A percentile compares a stretch with the other conserved stretches of the same genome.
phyloP scores from a whole-genome alignment of 1,139 yeast species.

The Debaryomyces udenii region DNA sequence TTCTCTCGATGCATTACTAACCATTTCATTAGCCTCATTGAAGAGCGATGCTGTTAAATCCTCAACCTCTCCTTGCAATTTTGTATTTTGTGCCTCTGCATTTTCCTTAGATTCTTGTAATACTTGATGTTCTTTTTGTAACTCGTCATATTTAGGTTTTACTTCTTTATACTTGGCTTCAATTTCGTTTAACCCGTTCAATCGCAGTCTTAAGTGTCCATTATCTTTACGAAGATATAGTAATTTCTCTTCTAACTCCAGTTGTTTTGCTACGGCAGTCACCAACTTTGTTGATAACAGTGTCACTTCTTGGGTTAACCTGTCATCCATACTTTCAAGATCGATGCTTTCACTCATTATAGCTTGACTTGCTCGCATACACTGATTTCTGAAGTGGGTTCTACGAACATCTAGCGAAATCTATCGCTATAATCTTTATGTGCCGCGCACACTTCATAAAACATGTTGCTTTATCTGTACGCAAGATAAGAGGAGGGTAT shows the following conservation, averaged over 20 bases:
- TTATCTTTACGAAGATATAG: constrained; percentile 38
- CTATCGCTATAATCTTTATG: constrained; percentile 6
- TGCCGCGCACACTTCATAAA: constrained; percentile 8
- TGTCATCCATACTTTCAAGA: constrained; percentile 24
- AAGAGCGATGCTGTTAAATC: constrained; percentile 75
- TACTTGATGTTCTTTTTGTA: constrained; percentile 35
- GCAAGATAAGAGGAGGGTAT: constrained; percentile 1
- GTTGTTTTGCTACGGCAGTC: constrained; percentile 62
- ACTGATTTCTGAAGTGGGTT: too few species aligned
- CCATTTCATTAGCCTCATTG: constrained; percentile 82
- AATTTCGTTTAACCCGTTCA: constrained; percentile 20
- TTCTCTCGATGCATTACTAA: constrained; percentile 67
- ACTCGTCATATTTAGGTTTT: constrained; percentile 31
- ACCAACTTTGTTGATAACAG: constrained; percentile 61
- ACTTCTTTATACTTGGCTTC: constrained; percentile 34
- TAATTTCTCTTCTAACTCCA: constrained; percentile 50
- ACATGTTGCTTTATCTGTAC: not conserved
- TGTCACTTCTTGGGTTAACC: constrained; percentile 59
- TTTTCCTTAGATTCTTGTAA: constrained; percentile 41
- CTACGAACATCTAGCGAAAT: too few species aligned
- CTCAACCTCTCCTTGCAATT: constrained; percentile 70
- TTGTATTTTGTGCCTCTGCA: constrained; percentile 61
- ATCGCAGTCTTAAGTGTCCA: constrained; percentile 24
- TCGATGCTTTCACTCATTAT: constrained; percentile 2
- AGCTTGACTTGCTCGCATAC: not conserved